phyloP scores from a whole-genome alignment of 208 protist species.

The Leishmania arabica region DNA sequence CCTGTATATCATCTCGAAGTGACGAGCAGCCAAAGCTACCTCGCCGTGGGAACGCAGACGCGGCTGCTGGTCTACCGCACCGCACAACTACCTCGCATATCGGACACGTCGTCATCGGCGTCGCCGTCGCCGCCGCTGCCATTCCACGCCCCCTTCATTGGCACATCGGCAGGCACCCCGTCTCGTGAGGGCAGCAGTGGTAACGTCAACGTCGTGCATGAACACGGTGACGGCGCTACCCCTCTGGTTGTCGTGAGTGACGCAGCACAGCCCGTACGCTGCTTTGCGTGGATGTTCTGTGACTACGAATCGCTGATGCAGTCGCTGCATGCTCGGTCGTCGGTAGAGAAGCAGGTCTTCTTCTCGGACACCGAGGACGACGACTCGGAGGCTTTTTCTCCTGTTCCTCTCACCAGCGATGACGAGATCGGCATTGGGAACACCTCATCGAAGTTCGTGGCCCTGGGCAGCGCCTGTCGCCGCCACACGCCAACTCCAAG shows the following conservation, averaged over 20 bases:
- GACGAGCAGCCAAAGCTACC: conserved; percentile 24
- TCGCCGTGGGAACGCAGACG: conserved; percentile 30
- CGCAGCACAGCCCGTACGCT: conserved; percentile 20
- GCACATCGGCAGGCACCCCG: background rate
- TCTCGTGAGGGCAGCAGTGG: background rate
- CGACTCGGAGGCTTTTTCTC: background rate
- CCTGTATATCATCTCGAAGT: conserved; percentile 28
- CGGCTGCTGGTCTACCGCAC: conserved; percentile 29
- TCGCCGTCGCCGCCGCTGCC: background rate
- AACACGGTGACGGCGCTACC: background rate
- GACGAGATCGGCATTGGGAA: background rate
- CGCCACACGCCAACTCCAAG: conserved; percentile 22
- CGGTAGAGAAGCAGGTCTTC: background rate
- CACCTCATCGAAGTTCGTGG: background rate
- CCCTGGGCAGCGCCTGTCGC: background rate
- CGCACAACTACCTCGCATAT: conserved; percentile 22
- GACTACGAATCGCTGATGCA: conserved; percentile 25
- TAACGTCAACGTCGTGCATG: background rate
- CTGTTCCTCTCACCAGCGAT: background rate
- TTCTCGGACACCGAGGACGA: conserved; percentile 9
- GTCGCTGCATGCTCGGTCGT: background rate
- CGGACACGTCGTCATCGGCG: background rate
- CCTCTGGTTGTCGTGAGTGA: conserved; percentile 28
- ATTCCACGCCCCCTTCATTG: background rate
- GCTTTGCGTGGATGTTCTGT: conserved; percentile 36